Base-by-base conservation (phyloP, 1,139 yeast genomes). In the Blastobotrys malaysiensis region DNA sequence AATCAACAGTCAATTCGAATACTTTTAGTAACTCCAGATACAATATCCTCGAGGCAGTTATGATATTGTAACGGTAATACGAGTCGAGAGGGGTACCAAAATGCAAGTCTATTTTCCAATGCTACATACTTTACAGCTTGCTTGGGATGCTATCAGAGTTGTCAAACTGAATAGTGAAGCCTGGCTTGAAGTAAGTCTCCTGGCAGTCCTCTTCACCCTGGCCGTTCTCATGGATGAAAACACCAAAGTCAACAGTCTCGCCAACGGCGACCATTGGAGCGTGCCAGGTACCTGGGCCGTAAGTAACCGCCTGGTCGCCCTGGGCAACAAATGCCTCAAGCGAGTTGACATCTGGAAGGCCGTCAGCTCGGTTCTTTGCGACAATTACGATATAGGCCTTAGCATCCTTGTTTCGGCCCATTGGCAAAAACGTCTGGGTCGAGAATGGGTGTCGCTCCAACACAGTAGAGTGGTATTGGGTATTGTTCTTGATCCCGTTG, bases 351-450 rank as follows among this genome's bases (percentile, higher is more conserved):
- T 86, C 87, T 0, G 97, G 97, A 45, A 82, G 71, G 1, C 73
- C 73, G 7, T 74, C 73, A 31, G 61, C 43, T 54, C 78, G 81
- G 3, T 79, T 76, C 47, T 77, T 76, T 1, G 97, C 96, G 45
- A 88, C 95, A 52, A 90, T 88, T 9, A 91, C 96, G 61, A 91
- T 69, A 63, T 82, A 91, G 0, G 89, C 84, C 18, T 69, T 65
- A 46, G 76, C 74, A 1, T 69, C 61, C 36, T 74, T 69, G 26
- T 73, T 71, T 55, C 84, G 79, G 2, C 97, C 97, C 84, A 91
- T 79, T 4, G 98, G 98, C 21, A 88, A 66, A 67, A 91, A 91
- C 0, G 97, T 86, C 69, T 91, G 98, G 0, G 97, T 84, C n/a
- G 93, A 80, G 65, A 70, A 86, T 6, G 97, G 97, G 66, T 91